Evolutionary conservation across 805 yeast species (phyloP).

Genomic region (Komagataella phaffii): DNA sequence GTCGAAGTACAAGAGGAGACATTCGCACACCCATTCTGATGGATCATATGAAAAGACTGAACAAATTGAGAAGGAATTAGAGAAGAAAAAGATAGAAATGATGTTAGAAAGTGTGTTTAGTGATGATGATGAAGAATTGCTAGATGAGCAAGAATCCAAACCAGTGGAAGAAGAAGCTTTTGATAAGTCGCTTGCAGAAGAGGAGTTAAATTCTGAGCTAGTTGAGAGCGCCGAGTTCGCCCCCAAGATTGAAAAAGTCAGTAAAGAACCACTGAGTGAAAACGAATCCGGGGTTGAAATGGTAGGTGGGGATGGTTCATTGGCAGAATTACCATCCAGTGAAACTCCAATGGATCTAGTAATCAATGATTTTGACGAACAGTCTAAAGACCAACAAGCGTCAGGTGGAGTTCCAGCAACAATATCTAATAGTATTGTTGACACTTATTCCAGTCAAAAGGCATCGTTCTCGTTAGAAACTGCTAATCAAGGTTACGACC

Average conservation of each 20-base stretch:
- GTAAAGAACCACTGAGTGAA: neutral
- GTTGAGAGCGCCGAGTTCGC: constrained; percentile 10
- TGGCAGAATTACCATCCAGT: neutral
- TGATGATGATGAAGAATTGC: neutral
- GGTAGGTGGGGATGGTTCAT: neutral
- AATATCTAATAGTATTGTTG: neutral
- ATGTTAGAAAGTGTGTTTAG: neutral
- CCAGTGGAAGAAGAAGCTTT: neutral
- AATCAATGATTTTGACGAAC: neutral
- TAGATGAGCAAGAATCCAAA: neutral
- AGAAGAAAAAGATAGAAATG: neutral
- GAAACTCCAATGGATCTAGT: neutral
- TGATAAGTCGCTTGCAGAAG: constrained; percentile 1
- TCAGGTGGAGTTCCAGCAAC: neutral
- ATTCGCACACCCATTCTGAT: neutral
- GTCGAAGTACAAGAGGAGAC: neutral
- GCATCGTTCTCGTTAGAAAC: neutral
- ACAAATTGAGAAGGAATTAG: neutral
- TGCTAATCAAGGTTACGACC: neutral
- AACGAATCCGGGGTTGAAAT: neutral
- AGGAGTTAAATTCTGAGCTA: constrained; percentile 18
- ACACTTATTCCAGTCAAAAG: no score
- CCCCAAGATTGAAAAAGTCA: constrained; percentile 4
- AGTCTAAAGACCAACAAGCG: neutral
- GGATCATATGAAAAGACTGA: neutral